Conservation (phyloP, 768 basidiomycete genomes). For the Lentinus tigrinus region DNA sequence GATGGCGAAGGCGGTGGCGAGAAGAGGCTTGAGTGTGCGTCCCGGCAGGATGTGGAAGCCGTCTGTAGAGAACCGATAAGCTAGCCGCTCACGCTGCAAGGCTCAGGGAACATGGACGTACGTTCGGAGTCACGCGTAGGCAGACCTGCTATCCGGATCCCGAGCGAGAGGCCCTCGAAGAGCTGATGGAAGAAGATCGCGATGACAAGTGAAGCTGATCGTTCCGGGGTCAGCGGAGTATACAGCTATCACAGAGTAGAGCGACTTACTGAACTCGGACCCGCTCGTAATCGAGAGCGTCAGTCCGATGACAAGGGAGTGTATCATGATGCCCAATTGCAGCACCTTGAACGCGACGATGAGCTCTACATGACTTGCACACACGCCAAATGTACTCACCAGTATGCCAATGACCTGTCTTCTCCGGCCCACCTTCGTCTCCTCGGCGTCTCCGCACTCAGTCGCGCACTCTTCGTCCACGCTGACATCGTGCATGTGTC, state of each 20-base stretch:
- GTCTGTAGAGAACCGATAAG: background rate
- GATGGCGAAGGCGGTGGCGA: slow-evolving; percentile 66
- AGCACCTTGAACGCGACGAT: slow-evolving; percentile 51
- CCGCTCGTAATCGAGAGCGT: slow-evolving; percentile 72
- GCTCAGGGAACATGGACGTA: background rate
- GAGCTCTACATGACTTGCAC: too few species aligned
- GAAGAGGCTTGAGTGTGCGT: slow-evolving; percentile 45
- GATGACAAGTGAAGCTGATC: slow-evolving; percentile 66
- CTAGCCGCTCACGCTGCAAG: slow-evolving; percentile 5
- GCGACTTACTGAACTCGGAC: slow-evolving; percentile 61
- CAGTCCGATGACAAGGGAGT: slow-evolving; percentile 78
- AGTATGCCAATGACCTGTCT: slow-evolving; percentile 75
- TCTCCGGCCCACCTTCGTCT: slow-evolving; percentile 35
- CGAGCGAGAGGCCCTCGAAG: slow-evolving; percentile 82
- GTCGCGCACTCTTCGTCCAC: slow-evolving; percentile 16
- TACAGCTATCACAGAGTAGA: background rate
- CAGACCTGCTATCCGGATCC: slow-evolving; percentile 73
- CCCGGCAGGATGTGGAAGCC: slow-evolving; percentile 30
- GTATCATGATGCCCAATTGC: slow-evolving; percentile 83
- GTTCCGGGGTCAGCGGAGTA: background rate
- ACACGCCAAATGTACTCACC: slow-evolving; percentile 37
- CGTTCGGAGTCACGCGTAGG: slow-evolving; percentile 32
- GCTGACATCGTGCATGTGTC: slow-evolving; percentile 6
- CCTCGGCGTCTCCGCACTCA: slow-evolving; percentile 9
- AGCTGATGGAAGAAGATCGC: slow-evolving; percentile 82